These are phyloP conservation scores for Heterobasidion irregulare DNA, from an alignment of 1,284 basidiomycete species.

Conservation along the genomic window DNA sequence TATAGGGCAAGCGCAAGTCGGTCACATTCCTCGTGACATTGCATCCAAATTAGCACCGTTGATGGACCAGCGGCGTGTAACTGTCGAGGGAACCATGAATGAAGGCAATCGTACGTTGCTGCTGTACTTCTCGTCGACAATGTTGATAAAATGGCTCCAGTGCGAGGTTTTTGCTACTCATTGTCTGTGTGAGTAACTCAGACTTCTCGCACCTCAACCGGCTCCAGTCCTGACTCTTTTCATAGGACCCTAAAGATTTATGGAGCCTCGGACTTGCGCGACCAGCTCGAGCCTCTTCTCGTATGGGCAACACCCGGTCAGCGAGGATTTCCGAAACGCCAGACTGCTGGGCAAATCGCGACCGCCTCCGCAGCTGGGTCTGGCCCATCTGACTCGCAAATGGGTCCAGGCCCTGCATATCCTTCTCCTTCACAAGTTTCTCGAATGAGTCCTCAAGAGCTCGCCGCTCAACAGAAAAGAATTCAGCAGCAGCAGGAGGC, in stretches of 20 bases:
- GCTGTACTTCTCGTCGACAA: background rate
- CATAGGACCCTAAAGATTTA: conserved; percentile 67
- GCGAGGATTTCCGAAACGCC: conserved; percentile 37
- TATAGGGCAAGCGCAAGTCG: conserved; percentile 66
- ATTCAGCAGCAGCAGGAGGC: conserved; percentile 44
- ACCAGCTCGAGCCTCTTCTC: conserved; percentile 55
- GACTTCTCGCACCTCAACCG: background rate
- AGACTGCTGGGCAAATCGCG: conserved; percentile 5
- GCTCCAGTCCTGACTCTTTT: conserved; percentile 1
- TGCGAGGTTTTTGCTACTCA: conserved; percentile 39
- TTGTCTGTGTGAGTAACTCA: conserved; percentile 44
- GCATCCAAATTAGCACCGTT: conserved; percentile 59
- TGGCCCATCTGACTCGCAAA: background rate
- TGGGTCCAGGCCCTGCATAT: background rate
- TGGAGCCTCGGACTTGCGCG: conserved; percentile 50
- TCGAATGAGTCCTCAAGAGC: conserved; percentile 13
- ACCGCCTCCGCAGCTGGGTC: conserved; percentile 6
- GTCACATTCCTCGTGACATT: conserved; percentile 64
- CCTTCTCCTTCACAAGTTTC: background rate
- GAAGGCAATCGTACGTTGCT: conserved; percentile 57
- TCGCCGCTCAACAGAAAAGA: conserved; percentile 21
- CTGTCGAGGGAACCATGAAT: conserved; percentile 69
- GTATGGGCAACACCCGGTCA: conserved; percentile 69
- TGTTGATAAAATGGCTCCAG: conserved; percentile 17
- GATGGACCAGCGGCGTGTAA: conserved; percentile 55